A percentile compares a stretch with the other conserved stretches of the same genome.
These are phyloP conservation scores for Fusarium graminum DNA, from an alignment of 2,329 filamentous ascomycete species.

Conservation along the genomic window DNA sequence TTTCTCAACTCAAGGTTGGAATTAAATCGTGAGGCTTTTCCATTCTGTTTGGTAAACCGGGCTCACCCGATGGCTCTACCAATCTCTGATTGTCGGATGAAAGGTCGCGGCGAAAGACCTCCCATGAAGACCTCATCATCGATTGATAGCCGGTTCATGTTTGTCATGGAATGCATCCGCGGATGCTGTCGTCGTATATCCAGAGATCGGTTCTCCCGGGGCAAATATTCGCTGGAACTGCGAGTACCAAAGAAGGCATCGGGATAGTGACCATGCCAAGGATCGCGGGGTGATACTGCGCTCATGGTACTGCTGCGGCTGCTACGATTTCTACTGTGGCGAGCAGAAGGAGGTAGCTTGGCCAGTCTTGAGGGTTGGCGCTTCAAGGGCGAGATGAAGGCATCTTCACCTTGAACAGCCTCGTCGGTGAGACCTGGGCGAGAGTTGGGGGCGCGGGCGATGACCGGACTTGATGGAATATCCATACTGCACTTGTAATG, in stretches of 20 bases:
- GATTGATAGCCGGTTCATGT: slow-evolving; percentile 60
- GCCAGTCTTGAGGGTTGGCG: slow-evolving; percentile 67
- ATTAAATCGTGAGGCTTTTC: slow-evolving; percentile 24
- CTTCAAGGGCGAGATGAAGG: slow-evolving; percentile 67
- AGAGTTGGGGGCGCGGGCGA: slow-evolving; percentile 73
- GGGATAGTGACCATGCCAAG: slow-evolving; percentile 55
- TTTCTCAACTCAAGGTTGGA: slow-evolving; percentile 12
- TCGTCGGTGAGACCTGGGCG: slow-evolving; percentile 73
- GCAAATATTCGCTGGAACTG: slow-evolving; percentile 52
- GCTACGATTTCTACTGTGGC: slow-evolving; percentile 58
- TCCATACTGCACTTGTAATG: slow-evolving; percentile 60
- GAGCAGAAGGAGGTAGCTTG: slow-evolving; percentile 60
- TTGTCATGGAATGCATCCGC: slow-evolving; percentile 54
- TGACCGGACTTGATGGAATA: slow-evolving; percentile 62
- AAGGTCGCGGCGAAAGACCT: slow-evolving; percentile 64
- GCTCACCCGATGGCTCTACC: slow-evolving; percentile 67
- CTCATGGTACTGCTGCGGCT: slow-evolving; percentile 61
- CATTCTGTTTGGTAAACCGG: slow-evolving; percentile 5
- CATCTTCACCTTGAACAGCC: slow-evolving; percentile 69
- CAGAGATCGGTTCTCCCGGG: slow-evolving; percentile 43
- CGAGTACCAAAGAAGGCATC: slow-evolving; percentile 51
- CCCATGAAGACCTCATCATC: slow-evolving; percentile 61
- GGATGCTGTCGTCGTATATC: slow-evolving; percentile 50
- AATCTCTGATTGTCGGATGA: slow-evolving; percentile 62
- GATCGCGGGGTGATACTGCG: slow-evolving; percentile 58